Evolutionary conservation across 768 basidiomycete genomes (phyloP), one percentile per base, ranked within the genome.

Genomic region (Leucocoprinus birnbaumii): DNA sequence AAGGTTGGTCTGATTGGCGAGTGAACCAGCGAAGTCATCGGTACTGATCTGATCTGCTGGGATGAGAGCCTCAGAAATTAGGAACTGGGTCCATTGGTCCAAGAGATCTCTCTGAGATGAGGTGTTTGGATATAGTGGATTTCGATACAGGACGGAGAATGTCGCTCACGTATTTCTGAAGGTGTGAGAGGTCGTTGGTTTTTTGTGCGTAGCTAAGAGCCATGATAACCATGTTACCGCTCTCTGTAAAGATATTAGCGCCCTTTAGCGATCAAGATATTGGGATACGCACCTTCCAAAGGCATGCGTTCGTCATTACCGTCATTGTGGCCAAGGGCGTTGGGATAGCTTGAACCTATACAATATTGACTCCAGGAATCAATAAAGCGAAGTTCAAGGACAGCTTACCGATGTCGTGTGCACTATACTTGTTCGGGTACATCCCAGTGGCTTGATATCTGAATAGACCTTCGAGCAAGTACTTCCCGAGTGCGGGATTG

Each of bases 161-260:
- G n/a, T n/a, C n/a, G n/a, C 60, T 50, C 65, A 72, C 83, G 69
- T 79, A 82, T 60, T 66, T 63, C 14, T 50, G 61, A 46, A 87
- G 62, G 46, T 83, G 76, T 1, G 80, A 79, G n/a, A 51, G 65
- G 60, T 86, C 83, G 14, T 71, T 70, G 0, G 80, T 74, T 58
- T 71, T 76, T 57, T 81, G 82, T 1, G 79, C 79, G 60, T 86
- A 83, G 58, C 79, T 80, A 50, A 86, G 70, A 1, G 83, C 73
- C 85, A 87, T 86, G 65, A 87, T 86, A 6, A 88, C 70, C 83
- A 87, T 86, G 62, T 89, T 87, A 13, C 85, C 87, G 55, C 83
- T 83, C 68, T 88, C 87, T 84, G 44, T 44, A 22, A 44, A 52
- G 19, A 38, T 44, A n/a, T n/a, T n/a, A n/a, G n/a, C n/a, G n/a